Evolutionary conservation across 1,139 yeast species (phyloP).

Genomic region (Sugiyamaella castrensis): DNA sequence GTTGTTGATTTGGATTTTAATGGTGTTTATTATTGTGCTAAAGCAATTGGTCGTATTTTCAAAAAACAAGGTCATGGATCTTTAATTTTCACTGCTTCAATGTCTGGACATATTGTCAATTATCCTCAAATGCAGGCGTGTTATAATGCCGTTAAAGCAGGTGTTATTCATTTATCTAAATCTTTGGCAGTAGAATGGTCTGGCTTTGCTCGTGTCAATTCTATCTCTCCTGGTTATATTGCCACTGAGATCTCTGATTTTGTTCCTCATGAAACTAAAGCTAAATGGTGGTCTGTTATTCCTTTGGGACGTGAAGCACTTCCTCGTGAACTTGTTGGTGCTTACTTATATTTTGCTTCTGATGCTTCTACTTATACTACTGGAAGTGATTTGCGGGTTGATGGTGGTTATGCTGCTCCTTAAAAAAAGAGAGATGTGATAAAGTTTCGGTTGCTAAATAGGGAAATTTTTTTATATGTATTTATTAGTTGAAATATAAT

Average conservation of each 20-base stretch:
- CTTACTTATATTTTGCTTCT: slow-evolving; percentile 82
- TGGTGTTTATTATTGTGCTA: slow-evolving; percentile 76
- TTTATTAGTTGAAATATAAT: no score
- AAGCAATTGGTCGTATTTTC: slow-evolving; percentile 67
- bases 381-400: slow-evolving; percentile 77
- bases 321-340: slow-evolving; percentile 80
- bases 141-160: slow-evolving; percentile 91
- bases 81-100: slow-evolving; percentile 79
- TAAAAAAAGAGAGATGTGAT: slow-evolving; percentile 14
- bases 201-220: slow-evolving; percentile 80
- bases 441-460: no score
- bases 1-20: slow-evolving; percentile 69
- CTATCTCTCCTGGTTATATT: slow-evolving; percentile 75
- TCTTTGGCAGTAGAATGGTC: slow-evolving; percentile 92
- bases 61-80: slow-evolving; percentile 70
- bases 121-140: slow-evolving; percentile 87
- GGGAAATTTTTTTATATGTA: no score
- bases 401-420: slow-evolving; percentile 67
- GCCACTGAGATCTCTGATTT: slow-evolving; percentile 66
- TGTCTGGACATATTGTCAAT: slow-evolving; percentile 88
- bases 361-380: slow-evolving; percentile 84
- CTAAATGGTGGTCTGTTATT: slow-evolving; percentile 64
- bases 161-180: slow-evolving; percentile 69
- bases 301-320: slow-evolving; percentile 84
- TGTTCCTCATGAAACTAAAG: slow-evolving; percentile 51